phyloP scores from a whole-genome alignment of 2,329 filamentous ascomycete species.

The Hyphodiscus sp. region DNA sequence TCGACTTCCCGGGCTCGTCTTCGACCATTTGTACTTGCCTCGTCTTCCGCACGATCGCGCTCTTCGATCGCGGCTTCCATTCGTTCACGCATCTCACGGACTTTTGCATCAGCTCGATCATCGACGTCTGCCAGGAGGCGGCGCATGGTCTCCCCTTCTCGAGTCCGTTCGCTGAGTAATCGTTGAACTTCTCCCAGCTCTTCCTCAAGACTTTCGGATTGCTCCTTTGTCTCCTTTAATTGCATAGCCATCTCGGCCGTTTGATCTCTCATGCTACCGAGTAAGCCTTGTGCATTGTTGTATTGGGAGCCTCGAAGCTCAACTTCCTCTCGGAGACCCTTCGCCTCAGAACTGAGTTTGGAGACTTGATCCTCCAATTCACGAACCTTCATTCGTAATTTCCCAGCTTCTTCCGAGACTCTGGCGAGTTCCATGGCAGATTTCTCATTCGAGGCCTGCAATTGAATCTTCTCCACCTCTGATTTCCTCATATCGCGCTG shows the following conservation, averaged over 20 bases:
- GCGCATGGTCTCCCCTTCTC: conserved; percentile 93
- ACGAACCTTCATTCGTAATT: conserved; percentile 52
- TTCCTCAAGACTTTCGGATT: conserved; percentile 83
- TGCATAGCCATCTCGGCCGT: conserved; percentile 81
- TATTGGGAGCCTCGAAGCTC: conserved; percentile 83
- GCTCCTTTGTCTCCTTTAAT: conserved; percentile 79
- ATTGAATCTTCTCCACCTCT: conserved; percentile 74
- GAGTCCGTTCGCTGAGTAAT: conserved; percentile 77
- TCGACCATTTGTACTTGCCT: conserved; percentile 71
- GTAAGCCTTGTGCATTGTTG: conserved; percentile 72
- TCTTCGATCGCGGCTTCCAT: conserved; percentile 93
- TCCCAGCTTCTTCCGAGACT: conserved; percentile 66
- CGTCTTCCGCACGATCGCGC: conserved; percentile 85
- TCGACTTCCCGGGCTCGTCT: conserved; percentile 77
- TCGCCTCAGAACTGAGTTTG: conserved; percentile 62
- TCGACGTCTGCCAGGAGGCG: conserved; percentile 82
- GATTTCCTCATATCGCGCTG: conserved; percentile 72
- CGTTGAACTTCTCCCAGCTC: conserved; percentile 85
- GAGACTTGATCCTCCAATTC: conserved; percentile 69
- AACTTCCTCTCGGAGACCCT: conserved; percentile 67
- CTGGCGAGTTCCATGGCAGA: conserved; percentile 61
- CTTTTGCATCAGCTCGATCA: conserved; percentile 69
- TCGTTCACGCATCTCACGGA: conserved; percentile 81
- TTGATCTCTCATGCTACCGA: conserved; percentile 91
- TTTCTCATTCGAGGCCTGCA: conserved; percentile 67